phyloP scores from a whole-genome alignment of 495 filamentous ascomycete species.

The Aspergillus bridgeri region DNA sequence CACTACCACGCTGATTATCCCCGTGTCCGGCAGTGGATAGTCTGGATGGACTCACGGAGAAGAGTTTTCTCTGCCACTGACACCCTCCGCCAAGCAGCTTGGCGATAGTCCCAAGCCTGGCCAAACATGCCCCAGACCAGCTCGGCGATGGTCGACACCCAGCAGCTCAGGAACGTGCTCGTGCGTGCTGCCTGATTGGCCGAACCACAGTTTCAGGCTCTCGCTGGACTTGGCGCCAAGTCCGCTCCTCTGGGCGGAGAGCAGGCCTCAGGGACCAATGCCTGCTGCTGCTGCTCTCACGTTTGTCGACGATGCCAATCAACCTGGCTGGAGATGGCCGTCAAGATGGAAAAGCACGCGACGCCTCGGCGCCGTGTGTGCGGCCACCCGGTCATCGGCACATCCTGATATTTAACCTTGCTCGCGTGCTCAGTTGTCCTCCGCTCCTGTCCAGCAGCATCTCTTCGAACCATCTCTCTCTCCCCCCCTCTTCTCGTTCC shows the following conservation, averaged over 20 bases:
- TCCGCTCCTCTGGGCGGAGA: conserved; percentile 16
- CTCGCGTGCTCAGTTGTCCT: neutral
- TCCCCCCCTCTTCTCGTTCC: neutral
- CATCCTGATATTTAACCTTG: neutral
- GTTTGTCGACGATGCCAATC: conserved; percentile 9
- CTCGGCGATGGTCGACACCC: neutral
- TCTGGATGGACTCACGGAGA: neutral
- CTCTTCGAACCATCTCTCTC: neutral
- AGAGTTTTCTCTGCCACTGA: neutral
- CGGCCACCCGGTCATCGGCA: neutral
- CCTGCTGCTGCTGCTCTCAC: conserved; percentile 8
- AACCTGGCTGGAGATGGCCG: neutral
- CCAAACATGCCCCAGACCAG: neutral
- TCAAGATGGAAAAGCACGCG: neutral
- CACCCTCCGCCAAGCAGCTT: neutral
- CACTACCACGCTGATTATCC: neutral
- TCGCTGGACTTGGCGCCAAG: conserved; percentile 15
- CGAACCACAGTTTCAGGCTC: neutral
- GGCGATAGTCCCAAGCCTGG: neutral
- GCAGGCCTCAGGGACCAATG: conserved; percentile 11
- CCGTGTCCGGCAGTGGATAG: neutral
- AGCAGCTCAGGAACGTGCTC: neutral
- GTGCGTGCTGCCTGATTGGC: neutral
- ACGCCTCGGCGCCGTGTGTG: conserved; percentile 1
- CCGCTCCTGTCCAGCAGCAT: neutral